phyloP scores from a whole-genome alignment of 257 asterid genomes.

The Solanum arcanum region DNA sequence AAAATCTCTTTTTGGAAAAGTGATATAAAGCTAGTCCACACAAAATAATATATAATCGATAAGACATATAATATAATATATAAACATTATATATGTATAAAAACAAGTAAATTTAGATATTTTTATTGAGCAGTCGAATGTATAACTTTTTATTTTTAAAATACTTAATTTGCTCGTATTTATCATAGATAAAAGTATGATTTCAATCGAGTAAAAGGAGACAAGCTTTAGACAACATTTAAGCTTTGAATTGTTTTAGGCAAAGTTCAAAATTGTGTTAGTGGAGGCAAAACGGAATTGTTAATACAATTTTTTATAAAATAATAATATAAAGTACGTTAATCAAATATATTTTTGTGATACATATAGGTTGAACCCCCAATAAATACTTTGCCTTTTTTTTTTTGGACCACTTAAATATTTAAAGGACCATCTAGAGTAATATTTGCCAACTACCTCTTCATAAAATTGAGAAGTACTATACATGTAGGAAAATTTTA shows the following conservation, averaged over 20 bases:
- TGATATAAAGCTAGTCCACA: background rate
- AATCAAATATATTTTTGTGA: background rate
- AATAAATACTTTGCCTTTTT: background rate
- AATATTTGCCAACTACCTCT: constrained; percentile 20
- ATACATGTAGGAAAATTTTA: constrained; percentile 9
- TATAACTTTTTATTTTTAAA: background rate
- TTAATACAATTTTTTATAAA: background rate
- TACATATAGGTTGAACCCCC: background rate
- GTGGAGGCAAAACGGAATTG: constrained; percentile 20
- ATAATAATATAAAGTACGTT: background rate
- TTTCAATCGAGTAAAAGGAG: background rate
- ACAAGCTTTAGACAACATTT: background rate
- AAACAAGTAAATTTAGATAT: background rate
- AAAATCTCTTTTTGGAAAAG: background rate
- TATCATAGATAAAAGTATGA: no score
- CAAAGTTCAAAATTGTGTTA: background rate
- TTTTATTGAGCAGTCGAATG: background rate
- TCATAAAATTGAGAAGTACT: constrained; percentile 11
- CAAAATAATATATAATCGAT: background rate
- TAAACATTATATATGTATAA: background rate
- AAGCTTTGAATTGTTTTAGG: background rate
- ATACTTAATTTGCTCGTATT: background rate
- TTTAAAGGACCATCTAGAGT: constrained; percentile 21
- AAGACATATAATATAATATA: background rate
- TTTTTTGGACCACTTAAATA: background rate